Evolutionary conservation across 371 early-diverging fungal species (phyloP), one percentile per base, ranked within the genome.

Genomic region (Phascolomyces articulosus): DNA sequence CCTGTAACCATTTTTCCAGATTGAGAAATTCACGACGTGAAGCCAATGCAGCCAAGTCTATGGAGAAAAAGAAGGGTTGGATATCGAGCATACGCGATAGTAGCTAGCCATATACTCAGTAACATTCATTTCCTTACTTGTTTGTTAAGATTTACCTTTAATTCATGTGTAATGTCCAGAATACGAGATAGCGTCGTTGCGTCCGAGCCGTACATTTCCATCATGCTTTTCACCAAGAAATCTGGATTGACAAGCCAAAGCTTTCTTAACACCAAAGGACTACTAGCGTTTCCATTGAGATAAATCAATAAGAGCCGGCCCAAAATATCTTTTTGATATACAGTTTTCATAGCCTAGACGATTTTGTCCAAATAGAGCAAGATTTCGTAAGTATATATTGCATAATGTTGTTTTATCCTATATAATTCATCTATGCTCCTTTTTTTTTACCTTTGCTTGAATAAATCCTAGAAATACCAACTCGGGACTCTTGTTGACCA

Each of bases 1-100:
- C 95, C 61, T 82, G 87, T 21, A 96, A 76, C 95, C 95, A 96
- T 70, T 92, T 94, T 63, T 95, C 96, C 6, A 96, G 71, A 9
- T 65, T 94, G 1, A 96, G 74, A 60, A 88, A 89, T 63, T 94
- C 93, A 31, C 93, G 75, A 13, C 93, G 85, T 6, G 90, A 88
- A 13, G 96, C 95, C 15, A 96, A 74, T 1, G 93, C 88, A 16
- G 95, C 95, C 28, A 96, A 72, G 57, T 95, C 96, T 54, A 96
- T 91, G 0, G 93, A 74, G 70, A 95, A 95, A 15, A 79, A 68
- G 64, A 85, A 91, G 0, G 89, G 85, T 61, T 89, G 87, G 18
- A 84, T 74, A 56, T 92, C 91, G 41, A 96, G 80, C 34, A 96
- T 85, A 44, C 79, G 79, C 26, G 88, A 74, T 18, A 96, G 73